Percentiles rank a stretch among this genome's conserved stretches.
Conservation (phyloP, 257 asterid genomes). For the Leonotis leonurus region DNA sequence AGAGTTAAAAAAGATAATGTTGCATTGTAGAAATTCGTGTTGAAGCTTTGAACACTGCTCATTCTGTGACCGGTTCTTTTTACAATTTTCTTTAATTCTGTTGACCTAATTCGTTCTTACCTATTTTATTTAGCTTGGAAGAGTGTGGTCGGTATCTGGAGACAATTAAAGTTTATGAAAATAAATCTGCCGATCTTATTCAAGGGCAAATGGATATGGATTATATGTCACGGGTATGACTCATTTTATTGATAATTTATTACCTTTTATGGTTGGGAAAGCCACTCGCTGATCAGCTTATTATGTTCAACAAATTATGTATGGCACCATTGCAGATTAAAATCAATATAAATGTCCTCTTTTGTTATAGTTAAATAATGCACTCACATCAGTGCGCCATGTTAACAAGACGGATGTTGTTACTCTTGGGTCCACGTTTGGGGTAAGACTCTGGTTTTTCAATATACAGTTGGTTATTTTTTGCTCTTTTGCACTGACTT, state of each 20-base stretch:
- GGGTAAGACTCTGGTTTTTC: slow-evolving; percentile 43
- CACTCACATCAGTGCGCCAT: slow-evolving; percentile 85
- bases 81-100: neutral
- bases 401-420: slow-evolving; percentile 98
- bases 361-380: slow-evolving; percentile 56
- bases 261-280: slow-evolving; percentile 7
- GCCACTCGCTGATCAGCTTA: neutral
- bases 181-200: slow-evolving; percentile 91
- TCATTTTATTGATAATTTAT: neutral
- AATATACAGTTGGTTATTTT: neutral
- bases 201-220: slow-evolving; percentile 98
- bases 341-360: slow-evolving; percentile 14
- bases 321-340: neutral
- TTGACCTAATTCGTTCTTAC: neutral
- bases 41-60: neutral
- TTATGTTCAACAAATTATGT: neutral
- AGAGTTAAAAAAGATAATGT: neutral
- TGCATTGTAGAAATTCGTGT: neutral
- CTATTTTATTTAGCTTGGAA: slow-evolving; percentile 55
- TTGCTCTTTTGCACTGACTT: slow-evolving; percentile 1
- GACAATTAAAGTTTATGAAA: slow-evolving; percentile 91
- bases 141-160: slow-evolving; percentile 97
- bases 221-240: slow-evolving; percentile 72
- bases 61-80: neutral
- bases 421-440: slow-evolving; percentile 95